Evolutionary conservation across 768 basidiomycete genomes (phyloP).

Genomic region (Suillus subalutaceus): DNA sequence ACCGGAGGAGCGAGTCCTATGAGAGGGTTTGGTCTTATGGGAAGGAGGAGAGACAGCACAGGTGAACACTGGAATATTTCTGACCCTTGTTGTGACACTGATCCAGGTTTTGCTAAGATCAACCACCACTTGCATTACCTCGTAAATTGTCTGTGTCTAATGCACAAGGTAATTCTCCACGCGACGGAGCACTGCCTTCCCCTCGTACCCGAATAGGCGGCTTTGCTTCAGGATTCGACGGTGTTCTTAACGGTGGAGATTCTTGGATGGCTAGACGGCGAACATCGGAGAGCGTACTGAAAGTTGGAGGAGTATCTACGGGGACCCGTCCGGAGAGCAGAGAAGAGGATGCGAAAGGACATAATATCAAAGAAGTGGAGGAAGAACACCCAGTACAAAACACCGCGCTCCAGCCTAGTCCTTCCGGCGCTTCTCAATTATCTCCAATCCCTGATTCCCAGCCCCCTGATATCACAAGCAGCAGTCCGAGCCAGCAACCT

Average conservation of each 20-base stretch:
- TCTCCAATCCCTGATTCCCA: conserved; percentile 17
- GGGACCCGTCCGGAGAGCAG: conserved; percentile 44
- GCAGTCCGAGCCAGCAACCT: conserved; percentile 4
- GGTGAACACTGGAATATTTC: conserved; percentile 42
- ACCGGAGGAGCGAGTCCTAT: conserved; percentile 56
- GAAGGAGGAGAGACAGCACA: conserved; percentile 69
- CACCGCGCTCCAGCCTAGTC: conserved; percentile 14
- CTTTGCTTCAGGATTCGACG: conserved; percentile 67
- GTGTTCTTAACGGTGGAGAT: conserved; percentile 67
- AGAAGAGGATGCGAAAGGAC: conserved; percentile 41
- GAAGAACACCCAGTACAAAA: conserved; percentile 32
- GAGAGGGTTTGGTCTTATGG: conserved; percentile 65
- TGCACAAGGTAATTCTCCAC: conserved; percentile 52
- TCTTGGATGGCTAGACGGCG: conserved; percentile 70
- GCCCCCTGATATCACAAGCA: conserved; percentile 8
- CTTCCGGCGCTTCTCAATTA: conserved; percentile 12
- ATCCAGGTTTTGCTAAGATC: conserved; percentile 47
- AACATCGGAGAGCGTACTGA: conserved; percentile 57
- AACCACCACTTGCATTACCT: conserved; percentile 53
- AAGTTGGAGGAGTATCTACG: conserved; percentile 35
- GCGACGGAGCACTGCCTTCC: conserved; percentile 59
- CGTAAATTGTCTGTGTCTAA: conserved; percentile 73
- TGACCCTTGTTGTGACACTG: conserved; percentile 12
- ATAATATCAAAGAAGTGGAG: conserved; percentile 64
- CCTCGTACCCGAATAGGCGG: conserved; percentile 65